Conservation (phyloP, 2,329 filamentous ascomycete genomes). For the Beauveria sp. region DNA sequence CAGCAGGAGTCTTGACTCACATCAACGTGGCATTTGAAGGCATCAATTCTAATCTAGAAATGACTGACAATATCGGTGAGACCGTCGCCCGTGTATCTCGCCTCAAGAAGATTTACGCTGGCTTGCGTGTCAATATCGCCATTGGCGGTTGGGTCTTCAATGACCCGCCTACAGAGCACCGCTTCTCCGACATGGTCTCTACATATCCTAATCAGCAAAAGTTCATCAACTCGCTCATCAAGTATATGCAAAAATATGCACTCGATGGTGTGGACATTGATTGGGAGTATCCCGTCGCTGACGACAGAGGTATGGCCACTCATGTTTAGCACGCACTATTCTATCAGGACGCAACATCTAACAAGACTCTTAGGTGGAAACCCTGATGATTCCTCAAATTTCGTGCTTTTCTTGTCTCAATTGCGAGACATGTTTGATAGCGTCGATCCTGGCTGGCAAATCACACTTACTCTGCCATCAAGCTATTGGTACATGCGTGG, state of each 20-base stretch:
- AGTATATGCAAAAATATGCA: conserved; percentile 18
- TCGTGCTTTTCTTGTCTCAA: neutral
- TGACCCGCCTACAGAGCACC: conserved; percentile 24
- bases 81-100: neutral
- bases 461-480: conserved; percentile 14
- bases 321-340: neutral
- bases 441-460: conserved; percentile 1
- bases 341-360: neutral
- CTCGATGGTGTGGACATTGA: conserved; percentile 26
- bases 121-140: conserved; percentile 8
- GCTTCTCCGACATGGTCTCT: conserved; percentile 7
- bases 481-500: conserved; percentile 22
- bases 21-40: conserved; percentile 9
- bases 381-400: neutral
- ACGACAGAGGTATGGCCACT: neutral
- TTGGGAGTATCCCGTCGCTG: conserved; percentile 21
- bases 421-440: neutral
- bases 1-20: conserved; percentile 6
- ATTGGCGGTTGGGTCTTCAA: conserved; percentile 33
- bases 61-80: conserved; percentile 1
- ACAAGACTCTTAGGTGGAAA: neutral
- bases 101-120: neutral
- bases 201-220: neutral
- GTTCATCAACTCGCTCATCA: conserved; percentile 7
- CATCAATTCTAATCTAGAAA: neutral